A percentile compares a stretch with the other conserved stretches of the same genome.
These are phyloP conservation scores for Candida cerambycidarum DNA, from an alignment of 805 yeast species.

Conservation along the genomic window DNA sequence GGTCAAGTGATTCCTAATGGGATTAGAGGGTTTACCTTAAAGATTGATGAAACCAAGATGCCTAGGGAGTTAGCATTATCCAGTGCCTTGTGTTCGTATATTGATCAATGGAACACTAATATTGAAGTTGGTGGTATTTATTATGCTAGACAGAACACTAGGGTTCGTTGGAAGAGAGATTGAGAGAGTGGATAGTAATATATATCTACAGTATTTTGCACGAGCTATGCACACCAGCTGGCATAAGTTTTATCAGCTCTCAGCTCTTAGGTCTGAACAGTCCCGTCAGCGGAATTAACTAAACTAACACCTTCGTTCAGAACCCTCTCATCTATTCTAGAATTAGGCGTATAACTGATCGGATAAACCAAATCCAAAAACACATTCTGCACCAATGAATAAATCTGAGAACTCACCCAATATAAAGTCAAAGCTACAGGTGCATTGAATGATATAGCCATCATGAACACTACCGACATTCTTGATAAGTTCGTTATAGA, in stretches of 20 bases:
- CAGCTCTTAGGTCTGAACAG: no score
- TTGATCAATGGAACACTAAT: constrained; percentile 68
- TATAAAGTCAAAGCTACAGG: constrained; percentile 81
- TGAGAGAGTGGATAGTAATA: no score
- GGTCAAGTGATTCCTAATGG: constrained; percentile 58
- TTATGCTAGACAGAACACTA: constrained; percentile 48
- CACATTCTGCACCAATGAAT: constrained; percentile 73
- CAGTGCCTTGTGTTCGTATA: constrained; percentile 58
- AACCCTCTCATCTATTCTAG: background rate
- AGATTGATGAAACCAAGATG: constrained; percentile 53
- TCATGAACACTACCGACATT: constrained; percentile 72
- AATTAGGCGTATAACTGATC: constrained; percentile 45
- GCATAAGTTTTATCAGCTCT: no score
- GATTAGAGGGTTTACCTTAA: constrained; percentile 52
- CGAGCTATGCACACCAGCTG: no score
- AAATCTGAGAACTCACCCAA: constrained; percentile 85
- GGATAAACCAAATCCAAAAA: constrained; percentile 68
- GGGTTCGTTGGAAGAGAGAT: constrained; percentile 59
- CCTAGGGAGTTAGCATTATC: constrained; percentile 59
- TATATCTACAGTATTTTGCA: background rate
- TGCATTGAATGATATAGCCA: constrained; percentile 83
- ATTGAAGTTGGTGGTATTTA: constrained; percentile 66
- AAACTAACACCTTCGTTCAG: background rate
- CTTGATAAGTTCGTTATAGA: constrained; percentile 70
- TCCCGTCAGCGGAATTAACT: no score